Conservation (phyloP, 805 yeast species). For the Candida glaebosa region DNA sequence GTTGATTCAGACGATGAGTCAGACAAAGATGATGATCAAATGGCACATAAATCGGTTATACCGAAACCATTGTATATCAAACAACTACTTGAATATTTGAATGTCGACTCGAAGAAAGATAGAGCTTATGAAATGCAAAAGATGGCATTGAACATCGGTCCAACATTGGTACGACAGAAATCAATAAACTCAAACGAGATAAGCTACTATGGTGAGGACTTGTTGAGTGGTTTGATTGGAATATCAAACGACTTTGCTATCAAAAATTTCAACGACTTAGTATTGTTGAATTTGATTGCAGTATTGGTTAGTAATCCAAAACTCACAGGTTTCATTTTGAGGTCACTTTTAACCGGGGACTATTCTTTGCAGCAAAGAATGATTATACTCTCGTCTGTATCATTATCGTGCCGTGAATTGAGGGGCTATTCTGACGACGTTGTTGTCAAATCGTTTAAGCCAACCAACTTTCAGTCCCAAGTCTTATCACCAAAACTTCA, state of each 20-base stretch:
- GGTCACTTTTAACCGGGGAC: conserved; percentile 63
- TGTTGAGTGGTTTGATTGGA: conserved; percentile 50
- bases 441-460: conserved; percentile 33
- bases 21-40: conserved; percentile 54
- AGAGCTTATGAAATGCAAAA: conserved; percentile 48
- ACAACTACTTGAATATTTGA: conserved; percentile 60
- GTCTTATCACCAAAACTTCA: conserved; percentile 49
- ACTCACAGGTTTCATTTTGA: conserved; percentile 43
- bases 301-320: conserved; percentile 49
- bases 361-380: conserved; percentile 78
- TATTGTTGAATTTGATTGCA: conserved; percentile 63
- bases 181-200: conserved; percentile 42
- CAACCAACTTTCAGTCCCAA: conserved; percentile 32
- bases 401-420: conserved; percentile 71
- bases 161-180: conserved; percentile 65
- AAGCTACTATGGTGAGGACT: conserved; percentile 49
- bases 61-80: conserved; percentile 64
- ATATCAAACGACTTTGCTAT: conserved; percentile 57
- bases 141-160: conserved; percentile 49
- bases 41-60: conserved; percentile 31
- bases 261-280: conserved; percentile 57
- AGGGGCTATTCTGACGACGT: conserved; percentile 55
- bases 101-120: conserved; percentile 40
- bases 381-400: conserved; percentile 61
- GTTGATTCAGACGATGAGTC: conserved; percentile 14